Conservation (phyloP, 495 filamentous ascomycete species). For the Hypoxylon perforatum region DNA sequence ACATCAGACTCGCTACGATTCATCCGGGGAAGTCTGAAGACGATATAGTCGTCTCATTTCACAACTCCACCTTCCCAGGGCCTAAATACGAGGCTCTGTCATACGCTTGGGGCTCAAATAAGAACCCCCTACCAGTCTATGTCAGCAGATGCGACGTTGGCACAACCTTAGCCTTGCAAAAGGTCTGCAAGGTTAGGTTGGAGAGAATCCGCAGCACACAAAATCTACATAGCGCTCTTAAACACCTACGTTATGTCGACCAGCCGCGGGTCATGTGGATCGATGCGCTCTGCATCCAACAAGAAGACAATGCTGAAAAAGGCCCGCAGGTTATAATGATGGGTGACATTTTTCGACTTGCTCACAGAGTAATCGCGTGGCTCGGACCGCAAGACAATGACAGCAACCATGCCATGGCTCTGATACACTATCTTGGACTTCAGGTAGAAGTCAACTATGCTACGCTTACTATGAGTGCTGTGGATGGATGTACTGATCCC, state of each 20-base stretch:
- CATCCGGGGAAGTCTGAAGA: conserved; percentile 15
- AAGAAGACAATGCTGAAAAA: conserved; percentile 38
- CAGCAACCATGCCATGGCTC: conserved; percentile 28
- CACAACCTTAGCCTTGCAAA: background rate
- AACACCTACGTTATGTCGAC: conserved; percentile 14
- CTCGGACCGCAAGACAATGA: conserved; percentile 35
- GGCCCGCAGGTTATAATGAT: conserved; percentile 41
- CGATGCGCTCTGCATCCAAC: conserved; percentile 27
- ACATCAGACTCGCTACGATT: conserved; percentile 23
- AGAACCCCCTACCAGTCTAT: background rate
- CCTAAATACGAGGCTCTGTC: conserved; percentile 26
- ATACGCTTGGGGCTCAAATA: conserved; percentile 17
- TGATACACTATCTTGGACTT: conserved; percentile 16
- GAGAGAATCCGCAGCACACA: background rate
- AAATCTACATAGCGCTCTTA: conserved; percentile 14
- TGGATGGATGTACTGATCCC: conserved; percentile 1
- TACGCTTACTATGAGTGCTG: background rate
- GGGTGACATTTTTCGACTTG: conserved; percentile 42
- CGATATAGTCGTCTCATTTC: conserved; percentile 12
- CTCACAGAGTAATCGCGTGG: conserved; percentile 41
- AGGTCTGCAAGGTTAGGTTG: background rate
- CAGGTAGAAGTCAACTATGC: conserved; percentile 1
- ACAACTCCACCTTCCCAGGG: background rate
- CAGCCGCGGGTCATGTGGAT: conserved; percentile 15
- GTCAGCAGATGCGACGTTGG: background rate